Evolutionary conservation across 768 basidiomycete genomes (phyloP).

Genomic region (Basidioascus undulatus): DNA sequence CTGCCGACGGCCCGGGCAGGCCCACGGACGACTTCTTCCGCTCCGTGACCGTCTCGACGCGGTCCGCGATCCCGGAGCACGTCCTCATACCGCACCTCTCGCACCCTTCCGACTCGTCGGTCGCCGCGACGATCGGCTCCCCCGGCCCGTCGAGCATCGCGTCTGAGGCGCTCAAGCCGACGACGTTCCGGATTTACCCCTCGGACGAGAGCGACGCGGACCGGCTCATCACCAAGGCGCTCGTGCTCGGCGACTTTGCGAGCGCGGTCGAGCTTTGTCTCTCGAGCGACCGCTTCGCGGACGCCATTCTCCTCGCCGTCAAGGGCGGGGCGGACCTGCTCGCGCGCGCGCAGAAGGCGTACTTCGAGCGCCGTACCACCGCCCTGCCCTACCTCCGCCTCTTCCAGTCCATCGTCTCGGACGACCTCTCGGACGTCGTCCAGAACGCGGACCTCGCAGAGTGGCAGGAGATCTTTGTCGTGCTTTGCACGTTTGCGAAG

Average conservation of each 20-base stretch:
- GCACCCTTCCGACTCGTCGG: constrained; percentile 58
- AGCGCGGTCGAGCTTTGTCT: constrained; percentile 79
- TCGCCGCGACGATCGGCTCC: constrained; percentile 86
- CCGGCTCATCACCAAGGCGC: constrained; percentile 64
- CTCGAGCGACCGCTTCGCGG: constrained; percentile 68
- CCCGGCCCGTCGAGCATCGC: constrained; percentile 49
- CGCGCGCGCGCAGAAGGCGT: constrained; percentile 67
- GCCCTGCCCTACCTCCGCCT: constrained; percentile 68
- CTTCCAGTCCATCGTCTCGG: constrained; percentile 77
- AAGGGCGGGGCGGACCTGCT: constrained; percentile 73
- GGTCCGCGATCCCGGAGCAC: constrained; percentile 19
- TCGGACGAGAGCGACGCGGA: constrained; percentile 67
- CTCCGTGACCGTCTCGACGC: constrained; percentile 29
- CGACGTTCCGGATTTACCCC: constrained; percentile 78
- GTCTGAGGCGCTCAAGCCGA: constrained; percentile 40
- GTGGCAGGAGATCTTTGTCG: constrained; percentile 92
- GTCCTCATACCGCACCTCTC: constrained; percentile 54
- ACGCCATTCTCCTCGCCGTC: constrained; percentile 80
- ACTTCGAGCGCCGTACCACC: constrained; percentile 61
- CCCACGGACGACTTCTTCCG: constrained; percentile 60
- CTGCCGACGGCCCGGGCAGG: constrained; percentile 17
- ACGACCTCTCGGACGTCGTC: constrained; percentile 78
- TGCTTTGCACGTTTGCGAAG: constrained; percentile 77
- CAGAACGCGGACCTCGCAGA: constrained; percentile 86
- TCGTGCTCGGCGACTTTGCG: constrained; percentile 87